Conservation (phyloP, 768 basidiomycete species). For the Collybia nuda region DNA sequence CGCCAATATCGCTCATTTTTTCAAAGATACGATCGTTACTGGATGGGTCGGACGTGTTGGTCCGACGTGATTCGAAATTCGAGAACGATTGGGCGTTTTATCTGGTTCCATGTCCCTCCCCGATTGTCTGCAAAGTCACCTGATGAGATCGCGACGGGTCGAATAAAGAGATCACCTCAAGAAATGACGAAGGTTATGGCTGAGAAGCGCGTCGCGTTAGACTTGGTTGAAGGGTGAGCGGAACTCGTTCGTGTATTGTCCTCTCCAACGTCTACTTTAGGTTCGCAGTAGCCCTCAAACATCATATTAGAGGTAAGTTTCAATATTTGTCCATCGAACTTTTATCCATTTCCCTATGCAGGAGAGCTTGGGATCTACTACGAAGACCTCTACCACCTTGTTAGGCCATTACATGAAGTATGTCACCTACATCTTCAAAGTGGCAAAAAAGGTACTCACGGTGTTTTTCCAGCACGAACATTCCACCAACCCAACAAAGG, state of each 20-base stretch:
- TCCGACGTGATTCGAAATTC: conserved; percentile 53
- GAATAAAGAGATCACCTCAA: conserved; percentile 28
- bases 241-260: background rate
- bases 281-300: conserved; percentile 58
- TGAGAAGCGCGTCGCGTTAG: conserved; percentile 61
- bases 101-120: conserved; percentile 65
- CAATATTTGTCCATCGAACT: background rate
- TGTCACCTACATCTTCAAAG: conserved; percentile 6
- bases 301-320: conserved; percentile 52
- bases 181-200: conserved; percentile 54
- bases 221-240: conserved; percentile 55
- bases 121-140: conserved; percentile 39
- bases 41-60: conserved; percentile 56
- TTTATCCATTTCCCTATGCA: conserved; percentile 12
- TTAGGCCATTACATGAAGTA: conserved; percentile 57
- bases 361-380: conserved; percentile 63
- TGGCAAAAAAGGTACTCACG: background rate
- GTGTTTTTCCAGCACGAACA: conserved; percentile 30
- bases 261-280: conserved; percentile 23
- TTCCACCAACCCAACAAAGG: conserved; percentile 13
- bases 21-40: conserved; percentile 61
- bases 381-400: conserved; percentile 58
- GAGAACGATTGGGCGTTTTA: conserved; percentile 48
- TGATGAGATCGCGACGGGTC: conserved; percentile 32
- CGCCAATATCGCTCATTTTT: background rate